Evolutionary conservation across 768 basidiomycete species (phyloP).

Genomic region (Lyophyllum shimeji): DNA sequence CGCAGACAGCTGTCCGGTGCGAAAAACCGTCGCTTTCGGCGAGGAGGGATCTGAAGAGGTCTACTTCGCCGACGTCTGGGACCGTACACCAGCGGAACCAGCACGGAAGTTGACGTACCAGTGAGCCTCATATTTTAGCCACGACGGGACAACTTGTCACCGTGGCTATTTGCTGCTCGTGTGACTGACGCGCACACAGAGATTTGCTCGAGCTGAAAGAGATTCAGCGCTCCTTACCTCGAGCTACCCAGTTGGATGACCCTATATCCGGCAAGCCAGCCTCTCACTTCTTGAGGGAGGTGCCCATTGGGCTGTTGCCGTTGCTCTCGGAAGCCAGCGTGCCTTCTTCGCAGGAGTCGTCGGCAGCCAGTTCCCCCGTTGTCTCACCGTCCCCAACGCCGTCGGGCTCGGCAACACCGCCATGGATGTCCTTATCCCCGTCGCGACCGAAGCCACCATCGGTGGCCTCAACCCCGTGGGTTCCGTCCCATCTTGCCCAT

Average conservation of each 20-base stretch:
- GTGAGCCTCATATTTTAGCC: slow-evolving; percentile 42
- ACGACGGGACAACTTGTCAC: slow-evolving; percentile 4
- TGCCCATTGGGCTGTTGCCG: slow-evolving; percentile 66
- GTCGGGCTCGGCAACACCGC: not conserved
- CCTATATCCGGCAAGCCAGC: slow-evolving; percentile 37
- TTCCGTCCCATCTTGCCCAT: slow-evolving; percentile 30
- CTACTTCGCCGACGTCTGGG: slow-evolving; percentile 75
- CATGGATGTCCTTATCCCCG: slow-evolving; percentile 12
- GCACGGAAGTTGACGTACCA: slow-evolving; percentile 62
- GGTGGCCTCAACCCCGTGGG: slow-evolving; percentile 15
- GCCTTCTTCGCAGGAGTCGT: slow-evolving; percentile 5
- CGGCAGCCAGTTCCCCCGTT: slow-evolving; percentile 6
- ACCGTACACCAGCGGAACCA: slow-evolving; percentile 69
- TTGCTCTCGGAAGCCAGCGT: slow-evolving; percentile 36
- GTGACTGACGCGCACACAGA: slow-evolving; percentile 30
- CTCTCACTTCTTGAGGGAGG: slow-evolving; percentile 45
- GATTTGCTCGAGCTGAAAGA: slow-evolving; percentile 70
- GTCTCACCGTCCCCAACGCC: slow-evolving; percentile 12
- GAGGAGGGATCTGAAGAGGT: slow-evolving; percentile 55
- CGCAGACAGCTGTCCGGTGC: slow-evolving; percentile 13
- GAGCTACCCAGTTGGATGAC: slow-evolving; percentile 51
- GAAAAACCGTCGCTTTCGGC: slow-evolving; percentile 67
- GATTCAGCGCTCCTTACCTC: slow-evolving; percentile 63
- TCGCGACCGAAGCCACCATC: slow-evolving; percentile 8
- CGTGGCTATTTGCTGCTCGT: slow-evolving; percentile 6